Base-by-base conservation (phyloP, 495 filamentous ascomycete species). In the Amphirosellinia nigrospora region DNA sequence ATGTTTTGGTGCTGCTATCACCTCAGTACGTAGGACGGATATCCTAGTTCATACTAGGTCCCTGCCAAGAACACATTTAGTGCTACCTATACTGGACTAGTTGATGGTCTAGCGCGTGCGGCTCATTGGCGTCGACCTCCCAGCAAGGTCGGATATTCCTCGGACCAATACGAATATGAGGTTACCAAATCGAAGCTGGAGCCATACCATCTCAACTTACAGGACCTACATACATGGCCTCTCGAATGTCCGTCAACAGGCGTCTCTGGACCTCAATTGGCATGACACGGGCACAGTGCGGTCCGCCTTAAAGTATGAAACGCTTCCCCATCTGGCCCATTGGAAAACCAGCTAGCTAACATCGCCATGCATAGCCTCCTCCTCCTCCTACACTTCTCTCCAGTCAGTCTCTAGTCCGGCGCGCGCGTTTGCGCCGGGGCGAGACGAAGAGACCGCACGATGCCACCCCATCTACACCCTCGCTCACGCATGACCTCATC, bases 401-500 rank as follows among this genome's bases (percentile, higher is more conserved):
- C 15, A 28, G 10, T 4, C 7, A n/a, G 50, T 62, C 66, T 69
- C 56, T 16, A n/a, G 7, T 39, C 66, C 66, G 66, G 58, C 66
- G 64, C 16, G 48, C 41, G n/a, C 21, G 28, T n/a, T n/a, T 62
- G 66, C 66, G 66, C 66, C 66, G 66, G 66, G 34, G 7, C 52
- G 52, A 53, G 46, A 53, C 39, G 23, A 59, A 53, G 50, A 43
- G 23, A 67, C 8, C 15, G 23, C 69, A 83, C 69, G 65, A 97
- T 97, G 94, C 91, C 94, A 64, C 93, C 93, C 43, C 90, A 93
- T 83, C 91, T 99, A 36, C 96, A 99, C 81, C 96, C 96, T 8
- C 89, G 93, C 74, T 97, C 94, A 61, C 90, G 93, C 76, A 89
- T 91, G 78, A 99, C 96, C 70, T 92, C 89, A 59, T 93, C 94